These are phyloP conservation scores for Coriolopsis trogii DNA, from an alignment of 1,284 basidiomycete species.

Conservation along the genomic window DNA sequence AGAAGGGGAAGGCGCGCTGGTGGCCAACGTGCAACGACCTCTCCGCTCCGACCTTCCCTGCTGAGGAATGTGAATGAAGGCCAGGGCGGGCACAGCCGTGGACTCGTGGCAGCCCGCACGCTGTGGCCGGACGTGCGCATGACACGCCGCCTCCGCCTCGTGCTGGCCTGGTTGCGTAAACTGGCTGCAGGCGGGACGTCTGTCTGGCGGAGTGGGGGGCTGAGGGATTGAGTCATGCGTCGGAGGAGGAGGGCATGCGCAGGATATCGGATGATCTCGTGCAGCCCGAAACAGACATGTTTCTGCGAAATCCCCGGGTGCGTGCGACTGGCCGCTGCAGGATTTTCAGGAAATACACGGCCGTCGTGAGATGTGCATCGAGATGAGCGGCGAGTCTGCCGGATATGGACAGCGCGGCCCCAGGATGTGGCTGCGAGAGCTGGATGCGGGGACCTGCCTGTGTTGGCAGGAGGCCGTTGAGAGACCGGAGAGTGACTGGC, in stretches of 20 bases:
- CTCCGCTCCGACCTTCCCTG: constrained; percentile 11
- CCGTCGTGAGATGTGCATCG: not conserved
- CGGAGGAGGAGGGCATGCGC: constrained; percentile 26
- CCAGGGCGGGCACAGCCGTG: constrained; percentile 6
- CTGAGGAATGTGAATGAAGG: constrained; percentile 17
- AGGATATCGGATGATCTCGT: constrained; percentile 24
- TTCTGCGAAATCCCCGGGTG: no score
- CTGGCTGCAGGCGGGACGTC: constrained; percentile 14
- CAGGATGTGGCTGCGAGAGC: not conserved
- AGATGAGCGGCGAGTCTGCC: not conserved
- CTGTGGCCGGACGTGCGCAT: constrained; percentile 23
- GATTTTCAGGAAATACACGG: not conserved
- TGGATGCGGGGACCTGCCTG: not conserved
- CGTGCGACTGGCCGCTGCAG: not conserved
- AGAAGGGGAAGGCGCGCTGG: not conserved
- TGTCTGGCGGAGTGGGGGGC: constrained; percentile 8
- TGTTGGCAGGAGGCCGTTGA: constrained; percentile 13
- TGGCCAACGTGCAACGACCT: not conserved
- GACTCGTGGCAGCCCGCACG: constrained; percentile 12
- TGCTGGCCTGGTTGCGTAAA: constrained; percentile 26
- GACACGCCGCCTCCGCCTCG: no score
- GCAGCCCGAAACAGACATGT: no score
- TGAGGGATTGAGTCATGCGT: constrained; percentile 30
- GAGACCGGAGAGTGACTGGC: constrained; percentile 19
- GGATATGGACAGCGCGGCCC: constrained; percentile 12